A percentile compares a stretch with the other conserved stretches of the same genome.
These are phyloP conservation scores for Fraxinus platypoda DNA, from an alignment of 305 asterid species.

Conservation along the genomic window DNA sequence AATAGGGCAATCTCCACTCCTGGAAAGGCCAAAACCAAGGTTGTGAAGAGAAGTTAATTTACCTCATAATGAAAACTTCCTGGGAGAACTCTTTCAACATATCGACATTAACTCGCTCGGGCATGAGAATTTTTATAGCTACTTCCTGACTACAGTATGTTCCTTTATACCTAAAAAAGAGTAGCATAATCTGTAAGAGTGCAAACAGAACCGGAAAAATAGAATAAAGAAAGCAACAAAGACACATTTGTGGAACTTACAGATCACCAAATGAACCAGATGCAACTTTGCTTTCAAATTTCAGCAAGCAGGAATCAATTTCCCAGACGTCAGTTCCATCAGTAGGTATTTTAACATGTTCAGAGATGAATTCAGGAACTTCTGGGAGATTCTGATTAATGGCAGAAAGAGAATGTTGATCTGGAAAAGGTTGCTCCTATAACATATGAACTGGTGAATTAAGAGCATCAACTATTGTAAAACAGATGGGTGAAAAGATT, in stretches of 20 bases:
- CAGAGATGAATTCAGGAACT: constrained; percentile 27
- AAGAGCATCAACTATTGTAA: background rate
- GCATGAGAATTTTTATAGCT: constrained; percentile 92
- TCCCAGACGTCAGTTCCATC: constrained; percentile 99
- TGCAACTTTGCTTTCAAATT: constrained; percentile 77
- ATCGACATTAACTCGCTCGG: constrained; percentile 75
- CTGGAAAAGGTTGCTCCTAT: constrained; percentile 5
- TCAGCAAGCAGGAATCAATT: constrained; percentile 70
- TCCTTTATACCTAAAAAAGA: constrained; percentile 71
- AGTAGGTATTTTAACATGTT: constrained; percentile 73
- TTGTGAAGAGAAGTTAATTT: constrained; percentile 23
- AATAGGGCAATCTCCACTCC: background rate
- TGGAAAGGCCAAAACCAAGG: background rate
- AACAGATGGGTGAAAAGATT: background rate
- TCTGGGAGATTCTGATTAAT: constrained; percentile 22
- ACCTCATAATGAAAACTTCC: constrained; percentile 99
- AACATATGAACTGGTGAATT: constrained; percentile 1
- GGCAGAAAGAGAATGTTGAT: constrained; percentile 34
- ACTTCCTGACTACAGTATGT: constrained; percentile 93
- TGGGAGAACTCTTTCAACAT: constrained; percentile 87
- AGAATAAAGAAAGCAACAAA: background rate
- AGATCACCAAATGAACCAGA: constrained; percentile 94
- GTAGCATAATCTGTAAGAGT: constrained; percentile 14
- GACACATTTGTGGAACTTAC: constrained; percentile 47
- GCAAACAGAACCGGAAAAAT: background rate